phyloP scores from a whole-genome alignment of 2,329 filamentous ascomycete genomes.

The Aspergillus eucalypticola region DNA sequence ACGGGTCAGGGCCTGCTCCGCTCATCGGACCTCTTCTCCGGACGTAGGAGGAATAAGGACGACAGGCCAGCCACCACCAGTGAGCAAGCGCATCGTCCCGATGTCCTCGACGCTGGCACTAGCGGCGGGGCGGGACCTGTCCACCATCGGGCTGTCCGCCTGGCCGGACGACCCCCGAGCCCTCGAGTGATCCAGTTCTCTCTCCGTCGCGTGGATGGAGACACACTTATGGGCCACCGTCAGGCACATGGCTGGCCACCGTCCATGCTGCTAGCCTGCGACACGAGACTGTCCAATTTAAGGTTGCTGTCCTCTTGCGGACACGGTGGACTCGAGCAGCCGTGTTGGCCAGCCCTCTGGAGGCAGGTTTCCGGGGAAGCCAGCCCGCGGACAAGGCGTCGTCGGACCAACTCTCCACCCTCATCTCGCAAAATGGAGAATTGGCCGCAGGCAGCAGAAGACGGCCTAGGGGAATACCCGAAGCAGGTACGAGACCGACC shows the following conservation, averaged over 20 bases:
- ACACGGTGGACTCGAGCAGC: constrained; percentile 3
- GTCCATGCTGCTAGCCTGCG: neutral
- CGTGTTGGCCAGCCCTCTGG: neutral
- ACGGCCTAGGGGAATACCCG: neutral
- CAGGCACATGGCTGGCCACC: constrained; percentile 3
- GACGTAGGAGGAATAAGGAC: neutral
- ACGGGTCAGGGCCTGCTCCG: constrained; percentile 5
- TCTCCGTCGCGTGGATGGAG: neutral
- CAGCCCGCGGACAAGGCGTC: neutral
- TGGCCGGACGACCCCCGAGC: constrained; percentile 22
- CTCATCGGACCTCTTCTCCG: constrained; percentile 10
- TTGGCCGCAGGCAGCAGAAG: neutral
- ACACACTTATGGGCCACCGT: neutral
- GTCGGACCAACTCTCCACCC: neutral
- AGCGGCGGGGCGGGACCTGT: constrained; percentile 21
- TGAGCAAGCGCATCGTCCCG: neutral
- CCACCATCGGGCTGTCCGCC: constrained; percentile 20
- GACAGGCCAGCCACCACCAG: neutral
- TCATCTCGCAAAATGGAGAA: neutral
- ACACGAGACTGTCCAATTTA: neutral
- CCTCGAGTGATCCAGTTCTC: neutral
- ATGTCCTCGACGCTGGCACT: constrained; percentile 2
- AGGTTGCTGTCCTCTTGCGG: constrained; percentile 4
- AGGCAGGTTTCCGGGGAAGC: neutral
- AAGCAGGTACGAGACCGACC: neutral